phyloP scores from a whole-genome alignment of 805 yeast genomes.

The Allodekkera sacchari region DNA sequence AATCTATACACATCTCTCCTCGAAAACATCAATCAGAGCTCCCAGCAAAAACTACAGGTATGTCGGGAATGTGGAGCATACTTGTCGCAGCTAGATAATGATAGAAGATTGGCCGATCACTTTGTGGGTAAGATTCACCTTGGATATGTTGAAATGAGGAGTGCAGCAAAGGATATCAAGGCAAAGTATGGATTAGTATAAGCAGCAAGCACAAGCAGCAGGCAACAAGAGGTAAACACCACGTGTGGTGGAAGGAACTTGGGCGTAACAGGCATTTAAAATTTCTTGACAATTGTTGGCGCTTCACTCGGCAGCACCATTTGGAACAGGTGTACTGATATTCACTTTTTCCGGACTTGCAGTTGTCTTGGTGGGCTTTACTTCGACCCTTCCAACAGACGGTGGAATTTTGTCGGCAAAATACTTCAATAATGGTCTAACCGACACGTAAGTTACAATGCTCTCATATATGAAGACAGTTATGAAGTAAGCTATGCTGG shows the following conservation, averaged over 20 bases:
- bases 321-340: too few species aligned
- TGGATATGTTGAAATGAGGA: constrained; percentile 72
- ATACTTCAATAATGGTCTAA: constrained; percentile 13
- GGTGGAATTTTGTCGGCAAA: constrained; percentile 27
- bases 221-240: too few species aligned
- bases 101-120: constrained; percentile 82
- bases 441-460: constrained; percentile 8
- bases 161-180: constrained; percentile 35
- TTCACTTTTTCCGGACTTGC: too few species aligned
- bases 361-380: constrained; percentile 7
- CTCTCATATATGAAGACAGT: constrained; percentile 5
- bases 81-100: constrained; percentile 77
- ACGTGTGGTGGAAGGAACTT: too few species aligned
- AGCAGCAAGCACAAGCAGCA: too few species aligned
- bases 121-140: constrained; percentile 81
- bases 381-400: constrained; percentile 23
- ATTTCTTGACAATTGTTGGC: too few species aligned
- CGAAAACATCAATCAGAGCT: constrained; percentile 73
- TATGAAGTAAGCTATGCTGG: constrained; percentile 7
- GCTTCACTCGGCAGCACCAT: too few species aligned
- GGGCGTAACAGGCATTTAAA: too few species aligned
- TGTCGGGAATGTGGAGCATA: constrained; percentile 89
- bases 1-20: constrained; percentile 50
- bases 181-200: constrained; percentile 15
- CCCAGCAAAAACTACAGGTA: constrained; percentile 85